A percentile compares a stretch with the other conserved stretches of the same genome.
phyloP scores from a whole-genome alignment of 1,284 basidiomycete genomes.

The Omphalotus olearius region DNA sequence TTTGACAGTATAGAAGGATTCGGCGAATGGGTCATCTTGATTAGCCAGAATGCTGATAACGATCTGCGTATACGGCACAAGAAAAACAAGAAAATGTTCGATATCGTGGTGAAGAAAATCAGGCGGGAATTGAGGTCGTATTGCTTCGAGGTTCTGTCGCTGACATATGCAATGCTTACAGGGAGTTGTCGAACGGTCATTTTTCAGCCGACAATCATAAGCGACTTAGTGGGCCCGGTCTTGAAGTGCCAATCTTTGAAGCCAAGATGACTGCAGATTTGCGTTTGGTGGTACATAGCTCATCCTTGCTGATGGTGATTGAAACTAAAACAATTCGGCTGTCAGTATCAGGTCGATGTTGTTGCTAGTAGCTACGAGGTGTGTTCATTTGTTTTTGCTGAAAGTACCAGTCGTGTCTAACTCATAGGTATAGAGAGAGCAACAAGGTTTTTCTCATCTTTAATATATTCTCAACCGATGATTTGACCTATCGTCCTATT shows the following conservation, averaged over 20 bases:
- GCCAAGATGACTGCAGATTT: constrained; percentile 63
- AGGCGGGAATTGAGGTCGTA: constrained; percentile 30
- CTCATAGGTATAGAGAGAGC: constrained; percentile 37
- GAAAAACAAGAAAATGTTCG: constrained; percentile 37
- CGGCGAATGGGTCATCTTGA: constrained; percentile 49
- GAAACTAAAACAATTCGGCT: neutral
- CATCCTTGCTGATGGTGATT: neutral
- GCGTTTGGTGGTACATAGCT: constrained; percentile 50
- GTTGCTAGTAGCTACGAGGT: constrained; percentile 45
- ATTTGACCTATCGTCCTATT: constrained; percentile 13
- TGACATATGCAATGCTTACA: constrained; percentile 21
- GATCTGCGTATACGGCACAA: constrained; percentile 38
- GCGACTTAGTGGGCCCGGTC: constrained; percentile 41
- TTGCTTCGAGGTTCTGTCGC: neutral
- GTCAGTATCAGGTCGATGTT: constrained; percentile 63
- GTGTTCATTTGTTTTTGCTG: neutral
- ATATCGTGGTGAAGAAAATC: constrained; percentile 56
- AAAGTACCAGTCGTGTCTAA: neutral
- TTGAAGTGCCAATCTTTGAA: constrained; percentile 57
- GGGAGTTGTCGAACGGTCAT: constrained; percentile 61
- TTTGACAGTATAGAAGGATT: constrained; percentile 49
- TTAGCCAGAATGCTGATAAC: constrained; percentile 39
- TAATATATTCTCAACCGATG: neutral
- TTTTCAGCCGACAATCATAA: constrained; percentile 71
- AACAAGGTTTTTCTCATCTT: constrained; percentile 41